Evolutionary conservation across 2,329 filamentous ascomycete genomes (phyloP).

Genomic region (Microsporum ferrugineum): DNA sequence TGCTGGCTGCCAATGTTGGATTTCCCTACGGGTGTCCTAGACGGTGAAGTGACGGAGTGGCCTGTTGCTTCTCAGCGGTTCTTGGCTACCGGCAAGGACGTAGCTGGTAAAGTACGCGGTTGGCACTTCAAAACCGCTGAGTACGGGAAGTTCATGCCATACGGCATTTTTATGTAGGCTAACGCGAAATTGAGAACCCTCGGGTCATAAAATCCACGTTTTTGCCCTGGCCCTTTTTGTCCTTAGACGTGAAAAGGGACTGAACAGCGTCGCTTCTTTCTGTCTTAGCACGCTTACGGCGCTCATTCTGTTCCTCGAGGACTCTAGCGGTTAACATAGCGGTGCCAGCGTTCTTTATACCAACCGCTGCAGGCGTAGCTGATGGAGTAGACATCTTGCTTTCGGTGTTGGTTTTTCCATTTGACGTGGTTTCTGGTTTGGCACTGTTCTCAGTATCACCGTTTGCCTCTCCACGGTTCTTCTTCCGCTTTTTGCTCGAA

Average conservation of each 20-base stretch:
- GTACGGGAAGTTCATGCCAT: background rate
- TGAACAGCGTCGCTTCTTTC: slow-evolving; percentile 47
- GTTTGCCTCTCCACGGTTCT: slow-evolving; percentile 40
- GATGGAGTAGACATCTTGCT: slow-evolving; percentile 27
- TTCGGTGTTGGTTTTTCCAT: slow-evolving; percentile 11
- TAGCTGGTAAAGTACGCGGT: no score
- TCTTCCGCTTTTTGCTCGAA: slow-evolving; percentile 57
- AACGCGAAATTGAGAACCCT: slow-evolving; percentile 38
- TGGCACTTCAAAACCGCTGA: no score
- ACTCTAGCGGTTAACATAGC: slow-evolving; percentile 79
- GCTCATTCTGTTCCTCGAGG: slow-evolving; percentile 71
- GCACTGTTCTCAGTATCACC: background rate
- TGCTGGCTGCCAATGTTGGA: no score
- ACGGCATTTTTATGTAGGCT: background rate
- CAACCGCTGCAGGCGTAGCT: slow-evolving; percentile 31
- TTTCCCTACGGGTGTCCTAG: no score
- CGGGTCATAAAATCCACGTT: slow-evolving; percentile 49
- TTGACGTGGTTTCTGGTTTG: slow-evolving; percentile 2
- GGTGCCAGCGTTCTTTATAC: slow-evolving; percentile 81
- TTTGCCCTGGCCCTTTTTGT: slow-evolving; percentile 31
- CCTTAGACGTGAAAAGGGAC: slow-evolving; percentile 41
- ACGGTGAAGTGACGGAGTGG: no score
- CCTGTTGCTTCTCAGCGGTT: no score
- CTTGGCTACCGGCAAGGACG: no score
- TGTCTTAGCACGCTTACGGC: slow-evolving; percentile 66